Conservation (phyloP, 2,329 filamentous ascomycete genomes). For the Stemphylium beticola region DNA sequence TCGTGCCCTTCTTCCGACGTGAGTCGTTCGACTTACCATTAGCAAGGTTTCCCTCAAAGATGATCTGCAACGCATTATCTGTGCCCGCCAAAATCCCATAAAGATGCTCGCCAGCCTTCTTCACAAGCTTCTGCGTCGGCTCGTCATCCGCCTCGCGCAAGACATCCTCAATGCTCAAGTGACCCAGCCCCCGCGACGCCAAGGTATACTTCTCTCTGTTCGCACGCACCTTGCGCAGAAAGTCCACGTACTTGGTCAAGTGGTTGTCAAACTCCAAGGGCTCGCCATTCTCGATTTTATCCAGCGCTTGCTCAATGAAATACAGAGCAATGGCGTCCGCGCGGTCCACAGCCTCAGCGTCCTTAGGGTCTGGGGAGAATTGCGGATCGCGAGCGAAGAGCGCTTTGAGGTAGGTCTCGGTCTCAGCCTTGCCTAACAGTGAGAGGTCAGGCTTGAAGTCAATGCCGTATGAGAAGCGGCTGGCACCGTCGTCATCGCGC, state of each 20-base stretch:
- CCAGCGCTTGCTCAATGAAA: conserved; percentile 13
- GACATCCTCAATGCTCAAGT: conserved; percentile 12
- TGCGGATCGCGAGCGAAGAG: conserved; percentile 7
- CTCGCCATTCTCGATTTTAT: conserved; percentile 12
- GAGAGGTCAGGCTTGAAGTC: conserved; percentile 15
- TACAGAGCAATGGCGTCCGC: conserved; percentile 9
- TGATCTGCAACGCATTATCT: conserved; percentile 10
- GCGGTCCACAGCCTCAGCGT: conserved; percentile 11
- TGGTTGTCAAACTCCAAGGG: conserved; percentile 6
- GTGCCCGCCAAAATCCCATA: conserved; percentile 5
- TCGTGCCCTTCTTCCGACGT: not conserved
- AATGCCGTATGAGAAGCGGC: conserved; percentile 13
- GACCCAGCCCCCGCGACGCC: conserved; percentile 2
- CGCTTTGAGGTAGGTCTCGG: conserved; percentile 8
- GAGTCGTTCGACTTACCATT: conserved; percentile 2
- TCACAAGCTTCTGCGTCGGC: conserved; percentile 13
- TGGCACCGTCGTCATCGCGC: conserved; percentile 10
- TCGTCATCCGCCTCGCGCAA: conserved; percentile 11
- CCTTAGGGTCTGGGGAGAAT: conserved; percentile 10
- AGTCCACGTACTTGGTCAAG: conserved; percentile 13
- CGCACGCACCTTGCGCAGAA: conserved; percentile 11
- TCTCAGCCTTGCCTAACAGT: conserved; percentile 1
- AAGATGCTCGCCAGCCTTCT: conserved; percentile 12
- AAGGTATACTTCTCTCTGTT: conserved; percentile 12
- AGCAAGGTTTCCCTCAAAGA: conserved; percentile 10